Conservation (phyloP, 2,329 filamentous ascomycete genomes). For the Diaporthe batatas region DNA sequence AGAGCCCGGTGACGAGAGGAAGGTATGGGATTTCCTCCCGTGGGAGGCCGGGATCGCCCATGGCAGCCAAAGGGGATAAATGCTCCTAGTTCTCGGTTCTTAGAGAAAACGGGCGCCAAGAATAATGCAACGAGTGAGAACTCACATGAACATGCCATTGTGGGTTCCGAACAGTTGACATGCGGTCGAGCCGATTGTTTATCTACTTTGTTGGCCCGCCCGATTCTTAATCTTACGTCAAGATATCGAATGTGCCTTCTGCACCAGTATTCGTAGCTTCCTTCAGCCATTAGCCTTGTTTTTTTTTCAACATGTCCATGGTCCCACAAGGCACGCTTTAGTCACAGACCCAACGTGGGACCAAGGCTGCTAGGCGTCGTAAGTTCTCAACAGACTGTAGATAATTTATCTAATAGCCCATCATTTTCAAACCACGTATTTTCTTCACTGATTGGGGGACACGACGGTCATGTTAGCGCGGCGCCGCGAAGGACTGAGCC, state of each 20-base stretch:
- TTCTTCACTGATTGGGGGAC: too few relatives aligned
- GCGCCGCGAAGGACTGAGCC: not conserved
- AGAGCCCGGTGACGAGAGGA: slow-evolving; percentile 42
- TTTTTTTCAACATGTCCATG: too few relatives aligned
- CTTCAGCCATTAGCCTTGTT: not conserved
- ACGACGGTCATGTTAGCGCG: not conserved
- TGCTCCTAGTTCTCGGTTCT: too few relatives aligned
- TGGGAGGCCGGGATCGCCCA: not conserved
- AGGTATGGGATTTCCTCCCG: slow-evolving; percentile 41
- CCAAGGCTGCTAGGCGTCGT: not conserved
- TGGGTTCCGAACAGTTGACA: not conserved
- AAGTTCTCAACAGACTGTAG: not conserved
- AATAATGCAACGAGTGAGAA: not conserved
- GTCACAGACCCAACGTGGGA: too few relatives aligned
- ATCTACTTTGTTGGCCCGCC: not conserved
- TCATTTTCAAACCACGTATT: not conserved
- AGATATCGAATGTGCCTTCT: not conserved
- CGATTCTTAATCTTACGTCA: not conserved
- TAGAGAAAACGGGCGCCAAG: not conserved
- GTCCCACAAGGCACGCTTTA: not conserved
- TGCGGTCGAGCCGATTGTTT: too few relatives aligned
- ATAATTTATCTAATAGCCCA: too few relatives aligned
- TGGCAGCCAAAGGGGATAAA: not conserved
- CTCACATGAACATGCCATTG: not conserved
- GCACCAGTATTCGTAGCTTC: not conserved